Evolutionary conservation across 176 grass and related monocot genomes (phyloP).

Genomic region (Cenchrus fungigraminus): DNA sequence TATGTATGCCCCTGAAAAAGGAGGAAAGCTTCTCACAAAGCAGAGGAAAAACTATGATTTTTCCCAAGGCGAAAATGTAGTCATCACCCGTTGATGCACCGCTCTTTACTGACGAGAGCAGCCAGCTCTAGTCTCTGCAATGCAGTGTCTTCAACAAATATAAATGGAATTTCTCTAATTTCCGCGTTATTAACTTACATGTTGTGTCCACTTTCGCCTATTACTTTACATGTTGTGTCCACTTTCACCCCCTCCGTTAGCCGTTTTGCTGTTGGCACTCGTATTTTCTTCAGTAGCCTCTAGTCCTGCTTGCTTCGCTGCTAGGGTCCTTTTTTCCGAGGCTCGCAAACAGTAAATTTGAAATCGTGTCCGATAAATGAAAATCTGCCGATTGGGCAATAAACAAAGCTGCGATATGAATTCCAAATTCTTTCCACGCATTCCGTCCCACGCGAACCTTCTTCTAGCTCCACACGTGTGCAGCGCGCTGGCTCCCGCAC

Average conservation of each 20-base stretch:
- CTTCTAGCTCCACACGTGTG: constrained; percentile 12
- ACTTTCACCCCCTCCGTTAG: no score
- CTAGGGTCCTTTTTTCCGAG: background rate
- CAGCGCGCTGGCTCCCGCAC: background rate
- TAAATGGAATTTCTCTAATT: constrained; percentile 1
- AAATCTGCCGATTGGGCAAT: background rate
- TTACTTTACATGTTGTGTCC: background rate
- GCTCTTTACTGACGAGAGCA: constrained; percentile 8
- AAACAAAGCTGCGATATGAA: background rate
- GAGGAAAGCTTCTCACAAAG: background rate
- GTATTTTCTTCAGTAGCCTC: background rate
- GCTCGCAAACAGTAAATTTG: background rate
- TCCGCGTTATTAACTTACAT: background rate
- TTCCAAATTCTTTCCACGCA: background rate
- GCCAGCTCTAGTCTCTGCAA: constrained; percentile 10
- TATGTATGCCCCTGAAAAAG: constrained; percentile 18
- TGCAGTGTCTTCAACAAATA: background rate
- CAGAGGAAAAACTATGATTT: background rate
- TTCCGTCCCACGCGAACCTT: background rate
- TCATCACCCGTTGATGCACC: background rate
- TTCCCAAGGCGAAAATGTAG: background rate
- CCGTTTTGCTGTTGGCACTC: background rate
- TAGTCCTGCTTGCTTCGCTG: background rate
- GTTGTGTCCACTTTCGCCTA: background rate
- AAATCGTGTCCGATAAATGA: background rate